Evolutionary conservation across 139 green algal genomes (phyloP), one percentile per base, ranked within the genome.

Genomic region (Ulvella scutata): DNA sequence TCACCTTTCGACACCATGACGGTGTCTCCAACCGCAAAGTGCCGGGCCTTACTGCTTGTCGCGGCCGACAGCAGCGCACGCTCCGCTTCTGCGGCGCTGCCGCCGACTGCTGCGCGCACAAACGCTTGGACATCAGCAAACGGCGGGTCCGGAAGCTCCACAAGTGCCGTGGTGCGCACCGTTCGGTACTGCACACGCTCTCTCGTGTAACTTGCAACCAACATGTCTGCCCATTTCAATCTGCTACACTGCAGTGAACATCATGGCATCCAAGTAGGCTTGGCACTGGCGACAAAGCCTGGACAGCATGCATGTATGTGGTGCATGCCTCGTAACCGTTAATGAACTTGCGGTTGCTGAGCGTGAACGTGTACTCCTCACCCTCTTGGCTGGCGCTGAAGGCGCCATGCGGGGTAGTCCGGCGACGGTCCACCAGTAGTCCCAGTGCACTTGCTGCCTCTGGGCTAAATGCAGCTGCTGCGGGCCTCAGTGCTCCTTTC

Each of bases 21-120:
- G n/a, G 51, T 67, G 51, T 67, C 51, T 26, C 51, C 51, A 26
- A 67, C 51, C 13, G 51, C 51, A 67, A 67, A 67, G n/a, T 67
- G 51, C 13, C 51, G 51, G n/a, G 51, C 51, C 0, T n/a, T 67
- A 26, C 51, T 26, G 9, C n/a, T 26, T n/a, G n/a, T 67, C 51
- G 51, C 51, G 9, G 51, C 51, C 13, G 31, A n/a, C 4, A 67
- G 51, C 51, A 67, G 51, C 13, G 51, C 33, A 26, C 51, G 51
- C 51, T 67, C n/a, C 51, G 51, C 51, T n/a, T 23, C 9, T 6
- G 13, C 51, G n/a, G 51, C 51, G 51, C 33, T 26, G 9, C 51
- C 51, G 51, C 51, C 51, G 51, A 67, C 51, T 6, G n/a, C 51
- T n/a, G 33, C 51, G 51, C 33, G n/a, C 51, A 67, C 51, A 67